Base-by-base conservation (phyloP, 2,329 filamentous ascomycete genomes). In the Boeremia lycopersici region DNA sequence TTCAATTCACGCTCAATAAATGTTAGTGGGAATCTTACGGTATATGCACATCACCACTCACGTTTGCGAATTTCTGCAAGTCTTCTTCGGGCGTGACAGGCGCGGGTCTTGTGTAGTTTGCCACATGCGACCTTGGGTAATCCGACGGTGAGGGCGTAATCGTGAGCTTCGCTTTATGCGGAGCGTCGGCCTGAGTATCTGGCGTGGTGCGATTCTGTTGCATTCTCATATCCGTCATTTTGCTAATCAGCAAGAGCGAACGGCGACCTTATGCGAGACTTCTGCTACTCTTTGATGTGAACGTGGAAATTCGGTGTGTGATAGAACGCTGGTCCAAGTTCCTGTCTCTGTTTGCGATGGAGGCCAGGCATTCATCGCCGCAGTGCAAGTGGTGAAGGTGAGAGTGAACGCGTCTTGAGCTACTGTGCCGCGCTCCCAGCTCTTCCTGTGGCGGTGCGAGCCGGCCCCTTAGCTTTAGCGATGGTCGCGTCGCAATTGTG, bases 101-200 rank as follows among this genome's bases (percentile, higher is more conserved):
- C 3, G 55, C 19, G 2, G 53, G 52, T 8, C 55, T 53, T 2
- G 10, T 40, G 57, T 61, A 67, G 12, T 61, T 58, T 0, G 44
- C 42, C 7, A 57, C 38, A 23, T 57, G 35, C 1, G 61, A 67
- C 4, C 56, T 50, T 4, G 67, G 57, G 23, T 53, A 64, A 45
- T 48, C 59, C 19, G 36, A 42, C 2, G 13, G 29, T 10, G 47
- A 36, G 2, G 41, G 51, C 19, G 3, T 35, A 1, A 50, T 12
- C 26, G 31, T 44, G 8, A 57, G 17, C n/a, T 40, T 48, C 19
- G 8, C 11, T 10, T 19, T n/a, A 6, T 3, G 13, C 4, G 38
- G 9, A 19, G 26, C 10, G 5, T 19, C 19, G 17, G 12, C 8
- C 13, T 8, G 31, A 11, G 25, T 23, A 3, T 3, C 36, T 9